Conservation (phyloP, 805 yeast species). For the Dipodascopsis uninucleata region DNA sequence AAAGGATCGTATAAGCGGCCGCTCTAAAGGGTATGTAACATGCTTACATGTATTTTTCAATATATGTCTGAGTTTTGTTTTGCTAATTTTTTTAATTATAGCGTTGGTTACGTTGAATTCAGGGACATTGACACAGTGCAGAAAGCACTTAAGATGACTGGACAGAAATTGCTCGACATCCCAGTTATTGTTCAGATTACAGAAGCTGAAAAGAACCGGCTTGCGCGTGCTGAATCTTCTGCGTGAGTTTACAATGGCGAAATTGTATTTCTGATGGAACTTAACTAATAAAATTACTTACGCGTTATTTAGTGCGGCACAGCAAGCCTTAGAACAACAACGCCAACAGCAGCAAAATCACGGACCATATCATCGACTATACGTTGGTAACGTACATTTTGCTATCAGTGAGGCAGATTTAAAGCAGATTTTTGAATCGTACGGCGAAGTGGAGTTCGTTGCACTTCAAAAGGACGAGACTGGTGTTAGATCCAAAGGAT, state of each 20-base stretch:
- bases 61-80: not conserved
- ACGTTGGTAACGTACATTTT: constrained; percentile 36
- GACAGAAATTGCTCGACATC: constrained; percentile 36
- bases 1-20: constrained; percentile 33
- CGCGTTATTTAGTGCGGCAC: constrained; percentile 17
- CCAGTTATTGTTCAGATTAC: constrained; percentile 37
- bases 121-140: constrained; percentile 32
- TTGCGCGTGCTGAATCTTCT: constrained; percentile 29
- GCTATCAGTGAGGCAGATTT: constrained; percentile 65
- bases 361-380: constrained; percentile 29
- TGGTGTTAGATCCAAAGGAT: constrained; percentile 76
- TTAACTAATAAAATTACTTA: not conserved
- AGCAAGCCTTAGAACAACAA: constrained; percentile 25
- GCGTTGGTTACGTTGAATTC: constrained; percentile 39
- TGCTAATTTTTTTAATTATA: constrained; percentile 4
- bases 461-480: constrained; percentile 83
- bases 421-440: constrained; percentile 56
- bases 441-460: constrained; percentile 73
- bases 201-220: constrained; percentile 36
- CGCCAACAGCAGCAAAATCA: constrained; percentile 14
- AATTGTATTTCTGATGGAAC: not conserved
- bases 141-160: constrained; percentile 36
- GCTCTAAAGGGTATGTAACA: constrained; percentile 37
- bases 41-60: not conserved
- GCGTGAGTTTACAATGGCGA: constrained; percentile 24